Evolutionary conservation across 495 filamentous ascomycete genomes (phyloP), one percentile per base, ranked within the genome.

Genomic region (Hypoxylon fuscum): DNA sequence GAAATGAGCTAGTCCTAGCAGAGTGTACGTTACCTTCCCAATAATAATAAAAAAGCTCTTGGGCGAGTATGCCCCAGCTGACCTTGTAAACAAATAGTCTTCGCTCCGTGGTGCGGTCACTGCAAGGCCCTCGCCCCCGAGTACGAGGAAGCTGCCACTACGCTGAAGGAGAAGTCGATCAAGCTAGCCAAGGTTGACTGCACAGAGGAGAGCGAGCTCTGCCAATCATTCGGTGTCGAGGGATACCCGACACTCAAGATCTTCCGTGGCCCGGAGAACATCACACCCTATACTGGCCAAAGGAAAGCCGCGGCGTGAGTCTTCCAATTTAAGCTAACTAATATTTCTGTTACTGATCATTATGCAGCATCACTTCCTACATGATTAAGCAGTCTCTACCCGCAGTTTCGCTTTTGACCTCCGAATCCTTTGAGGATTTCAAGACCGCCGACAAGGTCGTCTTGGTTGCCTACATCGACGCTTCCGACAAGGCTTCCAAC

Each of bases 381-480:
- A 99, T 99, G 95, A 90, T 89, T 73, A 99, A 99, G 84, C 96
- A 99, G 81, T 89, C 90, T 15, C 87, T 99, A 52, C 95, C 95
- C 25, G 91, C 95, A 47, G 93, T 99, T 50, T 96, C 94, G 1
- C 72, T 82, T 40, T 79, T 98, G 40, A 88, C 82, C 66, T 84
- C 87, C 64, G 90, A 95, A 47, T 91, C 87, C 52, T 78, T 97
- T 21, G 90, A 92, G 69, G 93, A 96, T 51, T 96, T 98, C 86
- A 98, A 98, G 90, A 93, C 89, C 49, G 85, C 92, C 74, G 95
- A 99, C 77, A 97, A 97, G 82, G 91, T 98, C 55, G 95, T 97
- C 45, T 72, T 98, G 32, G 86, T 99, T 50, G 96, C 87, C 53
- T 99, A 92, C 81, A 83, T 97, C 61, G 86, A 83, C 48, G 84